Conservation (phyloP, 805 yeast species). For the Lachancea nothofagi region DNA sequence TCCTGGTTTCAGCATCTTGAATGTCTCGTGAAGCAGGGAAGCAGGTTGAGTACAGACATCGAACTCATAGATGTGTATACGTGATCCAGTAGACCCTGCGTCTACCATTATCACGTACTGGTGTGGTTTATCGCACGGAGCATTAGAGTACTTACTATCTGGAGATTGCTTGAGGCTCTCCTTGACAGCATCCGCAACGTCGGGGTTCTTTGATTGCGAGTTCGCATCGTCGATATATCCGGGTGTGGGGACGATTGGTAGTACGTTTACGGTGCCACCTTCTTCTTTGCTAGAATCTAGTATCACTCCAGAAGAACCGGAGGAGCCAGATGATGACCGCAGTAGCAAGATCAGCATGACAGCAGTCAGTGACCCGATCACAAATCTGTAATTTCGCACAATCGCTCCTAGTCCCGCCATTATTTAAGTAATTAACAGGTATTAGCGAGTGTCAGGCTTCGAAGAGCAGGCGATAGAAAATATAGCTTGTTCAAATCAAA, state of each 20-base stretch:
- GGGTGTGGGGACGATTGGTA: slow-evolving; percentile 22
- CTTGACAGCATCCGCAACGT: slow-evolving; percentile 25
- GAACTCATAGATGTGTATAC: slow-evolving; percentile 91
- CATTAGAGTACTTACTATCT: slow-evolving; percentile 16
- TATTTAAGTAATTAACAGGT: not conserved
- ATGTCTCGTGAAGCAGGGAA: slow-evolving; percentile 66
- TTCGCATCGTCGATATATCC: slow-evolving; percentile 23
- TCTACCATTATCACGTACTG: slow-evolving; percentile 91
- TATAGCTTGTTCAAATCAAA: no score
- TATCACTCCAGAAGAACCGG: slow-evolving; percentile 16
- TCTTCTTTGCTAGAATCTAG: slow-evolving; percentile 11
- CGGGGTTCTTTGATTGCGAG: slow-evolving; percentile 21
- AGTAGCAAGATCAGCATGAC: slow-evolving; percentile 47
- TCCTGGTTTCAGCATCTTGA: slow-evolving; percentile 90
- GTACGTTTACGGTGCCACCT: slow-evolving; percentile 7
- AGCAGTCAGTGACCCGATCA: slow-evolving; percentile 46
- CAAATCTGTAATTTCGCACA: slow-evolving; percentile 46
- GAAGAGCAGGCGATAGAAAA: no score
- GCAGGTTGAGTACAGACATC: slow-evolving; percentile 86
- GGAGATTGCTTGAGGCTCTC: slow-evolving; percentile 21
- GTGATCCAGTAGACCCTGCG: slow-evolving; percentile 96
- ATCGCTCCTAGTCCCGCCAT: slow-evolving; percentile 27
- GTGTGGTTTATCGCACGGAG: slow-evolving; percentile 38
- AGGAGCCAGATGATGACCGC: slow-evolving; percentile 36
- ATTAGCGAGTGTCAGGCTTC: no score